Percentiles rank a stretch among this genome's conserved stretches.
phyloP scores from a whole-genome alignment of 2,329 filamentous ascomycete species.

The Phialophora chinensis region DNA sequence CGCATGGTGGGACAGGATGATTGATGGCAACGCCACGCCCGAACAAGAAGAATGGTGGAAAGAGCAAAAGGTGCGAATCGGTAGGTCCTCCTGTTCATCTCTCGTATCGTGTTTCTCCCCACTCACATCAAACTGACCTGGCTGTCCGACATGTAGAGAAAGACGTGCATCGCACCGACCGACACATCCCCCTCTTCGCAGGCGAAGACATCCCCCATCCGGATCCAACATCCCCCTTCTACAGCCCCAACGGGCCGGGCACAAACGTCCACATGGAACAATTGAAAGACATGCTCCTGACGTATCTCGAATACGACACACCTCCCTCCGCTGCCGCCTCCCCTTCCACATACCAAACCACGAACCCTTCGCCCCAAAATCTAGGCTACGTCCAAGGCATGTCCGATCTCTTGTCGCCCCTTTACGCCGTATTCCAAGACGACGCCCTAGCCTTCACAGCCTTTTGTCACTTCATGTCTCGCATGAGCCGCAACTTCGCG shows the following conservation, averaged over 20 bases:
- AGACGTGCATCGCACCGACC: constrained; percentile 96
- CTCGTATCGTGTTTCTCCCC: constrained; percentile 11
- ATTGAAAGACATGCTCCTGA: constrained; percentile 98
- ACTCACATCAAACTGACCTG: constrained; percentile 50
- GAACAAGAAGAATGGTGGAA: constrained; percentile 96
- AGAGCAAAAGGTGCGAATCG: constrained; percentile 90
- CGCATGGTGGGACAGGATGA: constrained; percentile 92
- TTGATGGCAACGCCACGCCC: constrained; percentile 77
- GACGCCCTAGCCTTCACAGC: constrained; percentile 97
- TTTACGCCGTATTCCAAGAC: constrained; percentile 97
- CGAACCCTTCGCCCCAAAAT: constrained; percentile 59
- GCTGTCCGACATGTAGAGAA: constrained; percentile 75
- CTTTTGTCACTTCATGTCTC: constrained; percentile 94
- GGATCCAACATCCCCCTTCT: constrained; percentile 93
- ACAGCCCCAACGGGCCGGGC: constrained; percentile 81
- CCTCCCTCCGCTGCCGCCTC: constrained; percentile 31
- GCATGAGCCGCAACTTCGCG: constrained; percentile 97
- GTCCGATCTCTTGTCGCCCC: constrained; percentile 93
- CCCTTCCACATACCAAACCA: constrained; percentile 24
- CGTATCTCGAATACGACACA: constrained; percentile 94
- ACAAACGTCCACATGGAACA: constrained; percentile 98
- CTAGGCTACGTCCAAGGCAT: constrained; percentile 98
- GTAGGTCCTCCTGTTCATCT: constrained; percentile 60
- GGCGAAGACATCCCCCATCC: constrained; percentile 97
- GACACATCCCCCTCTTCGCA: constrained; percentile 90